Conservation (phyloP, 2,329 filamentous ascomycete genomes). For the Fusarium goolgardi region DNA sequence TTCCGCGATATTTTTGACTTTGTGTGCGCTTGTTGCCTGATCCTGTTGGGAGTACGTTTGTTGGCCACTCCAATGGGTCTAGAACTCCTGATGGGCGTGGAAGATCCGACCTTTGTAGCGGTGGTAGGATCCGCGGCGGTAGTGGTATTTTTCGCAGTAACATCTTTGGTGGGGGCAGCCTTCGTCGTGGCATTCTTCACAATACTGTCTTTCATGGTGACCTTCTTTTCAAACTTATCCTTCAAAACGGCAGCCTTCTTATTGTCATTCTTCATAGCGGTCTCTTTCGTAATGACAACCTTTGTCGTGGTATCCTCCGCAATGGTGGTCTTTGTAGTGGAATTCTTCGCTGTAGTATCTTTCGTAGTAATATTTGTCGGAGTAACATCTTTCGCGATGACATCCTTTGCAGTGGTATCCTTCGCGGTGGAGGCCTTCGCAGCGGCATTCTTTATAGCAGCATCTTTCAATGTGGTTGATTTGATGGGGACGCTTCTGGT, state of each 20-base stretch:
- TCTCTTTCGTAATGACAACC: neutral
- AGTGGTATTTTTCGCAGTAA: neutral
- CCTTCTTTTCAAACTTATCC: neutral
- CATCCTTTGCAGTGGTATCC: neutral
- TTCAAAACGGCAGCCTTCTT: neutral
- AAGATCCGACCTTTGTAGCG: neutral
- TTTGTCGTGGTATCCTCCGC: neutral
- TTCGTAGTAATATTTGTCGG: neutral
- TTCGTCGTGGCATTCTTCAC: neutral
- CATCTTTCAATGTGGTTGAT: neutral
- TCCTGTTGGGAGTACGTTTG: neutral
- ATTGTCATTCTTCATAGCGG: neutral
- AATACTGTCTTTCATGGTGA: neutral
- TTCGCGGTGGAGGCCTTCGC: neutral
- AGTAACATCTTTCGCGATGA: too few species aligned
- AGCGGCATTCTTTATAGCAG: neutral
- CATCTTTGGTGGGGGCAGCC: neutral
- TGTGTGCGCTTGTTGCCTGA: neutral
- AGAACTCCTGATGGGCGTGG: neutral
- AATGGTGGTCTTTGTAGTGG: neutral
- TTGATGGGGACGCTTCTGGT: neutral
- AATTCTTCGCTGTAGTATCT: neutral
- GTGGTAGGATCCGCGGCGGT: neutral
- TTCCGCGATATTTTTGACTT: neutral
- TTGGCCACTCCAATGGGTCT: neutral